Evolutionary conservation across 1,284 basidiomycete species (phyloP).

Genomic region (Pseudozyma pruni): DNA sequence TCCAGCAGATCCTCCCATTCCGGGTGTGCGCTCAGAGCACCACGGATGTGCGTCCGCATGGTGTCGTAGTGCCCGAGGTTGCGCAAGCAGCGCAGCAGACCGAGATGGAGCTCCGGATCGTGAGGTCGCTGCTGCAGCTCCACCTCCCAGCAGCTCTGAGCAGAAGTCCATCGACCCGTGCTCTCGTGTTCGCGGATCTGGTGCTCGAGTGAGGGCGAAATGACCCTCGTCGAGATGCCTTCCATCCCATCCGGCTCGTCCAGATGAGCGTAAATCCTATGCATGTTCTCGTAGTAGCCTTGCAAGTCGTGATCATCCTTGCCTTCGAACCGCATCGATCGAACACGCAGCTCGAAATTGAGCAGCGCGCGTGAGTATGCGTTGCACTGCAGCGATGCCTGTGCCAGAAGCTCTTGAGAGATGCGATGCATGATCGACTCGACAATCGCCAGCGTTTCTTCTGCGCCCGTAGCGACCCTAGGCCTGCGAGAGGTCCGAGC

Average conservation of each 20-base stretch:
- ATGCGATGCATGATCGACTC: constrained; percentile 85
- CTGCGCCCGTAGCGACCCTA: constrained; percentile 33
- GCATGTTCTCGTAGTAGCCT: constrained; percentile 86
- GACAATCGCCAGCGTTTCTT: constrained; percentile 69
- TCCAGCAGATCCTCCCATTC: constrained; percentile 83
- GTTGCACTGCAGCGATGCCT: constrained; percentile 91
- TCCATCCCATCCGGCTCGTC: constrained; percentile 99
- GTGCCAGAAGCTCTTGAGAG: constrained; percentile 87
- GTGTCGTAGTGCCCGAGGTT: constrained; percentile 99
- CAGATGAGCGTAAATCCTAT: constrained; percentile 93
- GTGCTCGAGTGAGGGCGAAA: constrained; percentile 90
- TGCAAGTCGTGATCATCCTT: constrained; percentile 69
- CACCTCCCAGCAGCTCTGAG: constrained; percentile 99
- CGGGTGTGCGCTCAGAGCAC: constrained; percentile 85
- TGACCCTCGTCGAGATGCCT: constrained; percentile 88
- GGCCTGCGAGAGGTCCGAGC: constrained; percentile 36
- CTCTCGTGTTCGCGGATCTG: constrained; percentile 98
- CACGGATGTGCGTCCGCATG: constrained; percentile 91
- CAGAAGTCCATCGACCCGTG: constrained; percentile 95
- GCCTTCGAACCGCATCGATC: constrained; percentile 56
- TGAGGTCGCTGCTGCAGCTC: constrained; percentile 88
- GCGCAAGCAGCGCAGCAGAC: constrained; percentile 87
- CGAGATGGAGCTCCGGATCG: constrained; percentile 87
- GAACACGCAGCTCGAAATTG: constrained; percentile 81
- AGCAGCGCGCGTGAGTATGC: constrained; percentile 93